phyloP scores from a whole-genome alignment of 495 filamentous ascomycete species.

The Chaetomium cochliodes region DNA sequence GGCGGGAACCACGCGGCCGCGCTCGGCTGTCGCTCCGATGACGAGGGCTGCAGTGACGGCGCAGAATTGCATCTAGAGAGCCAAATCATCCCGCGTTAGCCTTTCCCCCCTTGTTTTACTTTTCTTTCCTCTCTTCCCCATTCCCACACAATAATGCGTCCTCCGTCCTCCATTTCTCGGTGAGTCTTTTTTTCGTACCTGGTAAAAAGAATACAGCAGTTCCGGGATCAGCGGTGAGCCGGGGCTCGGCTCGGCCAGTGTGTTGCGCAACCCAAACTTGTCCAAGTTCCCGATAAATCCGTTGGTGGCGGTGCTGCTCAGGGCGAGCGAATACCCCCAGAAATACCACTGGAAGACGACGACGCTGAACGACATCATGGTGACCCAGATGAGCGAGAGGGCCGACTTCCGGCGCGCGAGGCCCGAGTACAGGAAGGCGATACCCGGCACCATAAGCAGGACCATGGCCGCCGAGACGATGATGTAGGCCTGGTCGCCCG shows the following conservation, averaged over 20 bases:
- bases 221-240: slow-evolving; percentile 81
- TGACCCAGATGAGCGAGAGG: slow-evolving; percentile 92
- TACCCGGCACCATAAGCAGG: slow-evolving; percentile 88
- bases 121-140: not conserved
- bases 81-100: not conserved
- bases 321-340: slow-evolving; percentile 95
- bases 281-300: slow-evolving; percentile 81
- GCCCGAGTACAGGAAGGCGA: slow-evolving; percentile 99
- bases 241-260: slow-evolving; percentile 76
- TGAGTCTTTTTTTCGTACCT: slow-evolving; percentile 45
- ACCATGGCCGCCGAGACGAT: slow-evolving; percentile 92
- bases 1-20: slow-evolving; percentile 88
- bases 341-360: slow-evolving; percentile 99
- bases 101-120: not conserved
- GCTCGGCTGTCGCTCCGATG: slow-evolving; percentile 88
- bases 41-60: slow-evolving; percentile 89
- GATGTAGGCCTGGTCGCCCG: slow-evolving; percentile 76
- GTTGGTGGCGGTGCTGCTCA: slow-evolving; percentile 78
- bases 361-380: slow-evolving; percentile 84
- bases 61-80: slow-evolving; percentile 85
- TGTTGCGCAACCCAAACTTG: slow-evolving; percentile 81
- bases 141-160: too few relatives aligned
- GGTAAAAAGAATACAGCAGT: slow-evolving; percentile 87
- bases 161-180: not conserved
- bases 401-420: slow-evolving; percentile 94